Evolutionary conservation across 1,284 basidiomycete genomes (phyloP).

Genomic region (Marasmius oreades): DNA sequence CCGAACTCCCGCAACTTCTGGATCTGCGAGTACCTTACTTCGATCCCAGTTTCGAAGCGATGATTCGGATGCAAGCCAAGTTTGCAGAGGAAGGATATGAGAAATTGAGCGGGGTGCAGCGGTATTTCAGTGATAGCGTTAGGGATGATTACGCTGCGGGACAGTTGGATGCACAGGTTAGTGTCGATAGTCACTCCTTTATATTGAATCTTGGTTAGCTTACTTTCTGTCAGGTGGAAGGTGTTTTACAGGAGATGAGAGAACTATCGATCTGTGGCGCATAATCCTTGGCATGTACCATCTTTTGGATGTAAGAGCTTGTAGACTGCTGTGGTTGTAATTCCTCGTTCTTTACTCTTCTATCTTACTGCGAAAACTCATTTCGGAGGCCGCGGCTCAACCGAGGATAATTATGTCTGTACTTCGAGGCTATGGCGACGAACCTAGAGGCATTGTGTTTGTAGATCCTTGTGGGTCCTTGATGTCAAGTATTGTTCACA

Average conservation of each 20-base stretch:
- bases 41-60: constrained; percentile 97
- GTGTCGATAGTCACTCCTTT: constrained; percentile 10
- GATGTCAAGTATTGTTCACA: too few relatives aligned
- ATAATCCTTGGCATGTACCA: constrained; percentile 4
- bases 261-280: constrained; percentile 89
- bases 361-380: too few relatives aligned
- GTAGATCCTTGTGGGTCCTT: too few relatives aligned
- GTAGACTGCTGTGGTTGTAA: too few relatives aligned
- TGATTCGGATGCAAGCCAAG: constrained; percentile 97
- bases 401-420: too few relatives aligned
- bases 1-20: constrained; percentile 89
- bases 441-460: too few relatives aligned
- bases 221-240: constrained; percentile 62
- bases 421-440: too few relatives aligned
- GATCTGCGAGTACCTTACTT: constrained; percentile 97
- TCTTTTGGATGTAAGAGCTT: too few relatives aligned
- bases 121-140: constrained; percentile 90
- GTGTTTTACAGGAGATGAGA: constrained; percentile 93
- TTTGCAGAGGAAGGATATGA: constrained; percentile 99
- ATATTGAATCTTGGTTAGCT: background rate
- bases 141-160: constrained; percentile 97
- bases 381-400: too few relatives aligned
- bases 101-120: constrained; percentile 93
- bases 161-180: constrained; percentile 90
- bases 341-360: too few relatives aligned